Conservation (phyloP, 371 early-diverging fungal genomes). For the Mucor mucedo region DNA sequence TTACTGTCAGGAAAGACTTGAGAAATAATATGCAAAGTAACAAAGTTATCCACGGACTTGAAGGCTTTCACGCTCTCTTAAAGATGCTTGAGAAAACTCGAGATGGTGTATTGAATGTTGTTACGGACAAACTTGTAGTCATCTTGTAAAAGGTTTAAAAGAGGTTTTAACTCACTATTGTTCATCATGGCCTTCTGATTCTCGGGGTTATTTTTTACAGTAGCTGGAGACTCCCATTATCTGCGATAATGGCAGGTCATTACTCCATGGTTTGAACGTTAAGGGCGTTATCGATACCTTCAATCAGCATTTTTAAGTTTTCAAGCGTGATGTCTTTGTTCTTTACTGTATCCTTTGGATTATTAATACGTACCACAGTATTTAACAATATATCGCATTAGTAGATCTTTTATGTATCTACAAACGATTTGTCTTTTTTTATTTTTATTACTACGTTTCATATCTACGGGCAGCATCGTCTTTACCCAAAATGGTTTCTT, state of each 20-base stretch:
- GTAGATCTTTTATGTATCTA: too few relatives aligned
- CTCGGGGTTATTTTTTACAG: slow-evolving; percentile 88
- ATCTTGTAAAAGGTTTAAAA: slow-evolving; percentile 64
- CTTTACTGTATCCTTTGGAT: slow-evolving; percentile 63
- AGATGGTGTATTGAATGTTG: slow-evolving; percentile 81
- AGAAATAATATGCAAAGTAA: slow-evolving; percentile 49
- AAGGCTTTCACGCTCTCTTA: slow-evolving; percentile 66
- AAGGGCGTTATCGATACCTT: slow-evolving; percentile 93
- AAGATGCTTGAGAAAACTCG: slow-evolving; percentile 76
- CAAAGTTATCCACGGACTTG: slow-evolving; percentile 57
- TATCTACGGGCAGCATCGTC: slow-evolving; percentile 85
- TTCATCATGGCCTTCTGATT: slow-evolving; percentile 82
- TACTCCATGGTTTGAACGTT: slow-evolving; percentile 87
- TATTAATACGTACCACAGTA: slow-evolving; percentile 66
- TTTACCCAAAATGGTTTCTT: slow-evolving; percentile 92
- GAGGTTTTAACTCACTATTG: slow-evolving; percentile 61
- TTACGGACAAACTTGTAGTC: slow-evolving; percentile 62
- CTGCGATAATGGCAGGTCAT: slow-evolving; percentile 79
- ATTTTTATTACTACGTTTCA: slow-evolving; percentile 64
- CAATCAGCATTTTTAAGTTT: slow-evolving; percentile 93
- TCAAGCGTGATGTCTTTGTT: slow-evolving; percentile 84
- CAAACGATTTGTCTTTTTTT: too few relatives aligned
- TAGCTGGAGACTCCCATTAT: slow-evolving; percentile 57
- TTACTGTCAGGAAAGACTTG: slow-evolving; percentile 41
- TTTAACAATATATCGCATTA: slow-evolving; percentile 49